These are phyloP conservation scores for Fagus crenata DNA, from an alignment of 306 rosid species.

Conservation along the genomic window DNA sequence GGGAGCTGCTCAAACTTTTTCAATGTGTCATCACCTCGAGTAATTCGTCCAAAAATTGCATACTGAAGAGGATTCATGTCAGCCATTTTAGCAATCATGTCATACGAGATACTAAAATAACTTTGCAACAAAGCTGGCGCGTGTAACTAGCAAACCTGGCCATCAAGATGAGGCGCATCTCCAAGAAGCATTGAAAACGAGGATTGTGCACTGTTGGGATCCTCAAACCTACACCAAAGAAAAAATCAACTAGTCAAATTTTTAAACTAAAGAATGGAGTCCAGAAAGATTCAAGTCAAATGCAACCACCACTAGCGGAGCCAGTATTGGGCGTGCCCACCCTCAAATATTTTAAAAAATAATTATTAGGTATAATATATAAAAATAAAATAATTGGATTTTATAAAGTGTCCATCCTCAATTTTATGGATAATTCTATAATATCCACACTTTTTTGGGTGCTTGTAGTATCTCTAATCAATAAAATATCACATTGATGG, in stretches of 20 bases:
- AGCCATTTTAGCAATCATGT: slow-evolving; percentile 30
- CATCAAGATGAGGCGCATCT: slow-evolving; percentile 92
- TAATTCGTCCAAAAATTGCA: slow-evolving; percentile 91
- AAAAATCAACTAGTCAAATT: slow-evolving; percentile 1
- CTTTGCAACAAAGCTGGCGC: slow-evolving; percentile 18
- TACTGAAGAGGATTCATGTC: slow-evolving; percentile 52
- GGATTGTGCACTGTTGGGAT: slow-evolving; percentile 76
- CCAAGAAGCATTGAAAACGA: slow-evolving; percentile 92
- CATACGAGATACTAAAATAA: slow-evolving; percentile 21
- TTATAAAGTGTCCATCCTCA: no score
- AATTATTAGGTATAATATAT: no score
- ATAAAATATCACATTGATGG: no score
- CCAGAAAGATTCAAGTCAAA: slow-evolving; percentile 17
- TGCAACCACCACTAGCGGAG: not conserved
- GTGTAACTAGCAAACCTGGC: slow-evolving; percentile 46
- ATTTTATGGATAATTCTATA: no score
- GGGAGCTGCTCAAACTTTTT: slow-evolving; percentile 82
- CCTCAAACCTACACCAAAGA: slow-evolving; percentile 53
- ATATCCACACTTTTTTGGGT: no score
- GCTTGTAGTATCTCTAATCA: no score
- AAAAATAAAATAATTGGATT: no score
- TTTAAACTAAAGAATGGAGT: slow-evolving; percentile 1
- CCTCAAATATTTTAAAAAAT: no score
- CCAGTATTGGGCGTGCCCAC: no score
- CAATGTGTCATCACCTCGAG: slow-evolving; percentile 84